Evolutionary conservation across 306 rosid genomes (phyloP).

Genomic region (Lotus japonicus): DNA sequence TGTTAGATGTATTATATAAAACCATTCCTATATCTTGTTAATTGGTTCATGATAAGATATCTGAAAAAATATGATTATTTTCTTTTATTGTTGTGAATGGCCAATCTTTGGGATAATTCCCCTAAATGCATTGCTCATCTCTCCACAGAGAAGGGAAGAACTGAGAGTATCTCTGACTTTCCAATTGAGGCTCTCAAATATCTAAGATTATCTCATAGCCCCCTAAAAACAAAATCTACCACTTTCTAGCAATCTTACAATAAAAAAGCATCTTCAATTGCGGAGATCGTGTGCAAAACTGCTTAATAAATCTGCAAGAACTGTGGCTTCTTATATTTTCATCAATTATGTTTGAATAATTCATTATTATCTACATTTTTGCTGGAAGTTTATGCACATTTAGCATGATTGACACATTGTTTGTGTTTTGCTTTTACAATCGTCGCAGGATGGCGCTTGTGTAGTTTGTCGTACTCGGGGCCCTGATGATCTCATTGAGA

Average conservation of each 20-base stretch:
- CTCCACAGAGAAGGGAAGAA: neutral
- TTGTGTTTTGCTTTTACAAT: constrained; percentile 30
- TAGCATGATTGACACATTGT: neutral
- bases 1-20: too few relatives aligned
- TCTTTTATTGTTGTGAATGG: neutral
- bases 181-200: neutral
- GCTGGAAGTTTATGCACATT: constrained; percentile 22
- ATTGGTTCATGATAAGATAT: too few relatives aligned
- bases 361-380: too few relatives aligned
- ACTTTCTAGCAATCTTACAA: neutral
- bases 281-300: neutral
- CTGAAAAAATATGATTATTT: neutral
- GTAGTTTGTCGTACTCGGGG: constrained; percentile 52
- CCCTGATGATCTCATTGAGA: constrained; percentile 67
- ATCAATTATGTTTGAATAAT: neutral
- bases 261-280: neutral
- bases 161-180: neutral
- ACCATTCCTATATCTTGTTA: too few relatives aligned
- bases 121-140: neutral
- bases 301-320: neutral
- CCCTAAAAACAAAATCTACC: neutral
- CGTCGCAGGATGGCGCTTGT: constrained; percentile 40
- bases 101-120: neutral
- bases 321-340: neutral
- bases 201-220: neutral